Base-by-base conservation (phyloP, 139 green algal genomes). In the Chlorella sp. region DNA sequence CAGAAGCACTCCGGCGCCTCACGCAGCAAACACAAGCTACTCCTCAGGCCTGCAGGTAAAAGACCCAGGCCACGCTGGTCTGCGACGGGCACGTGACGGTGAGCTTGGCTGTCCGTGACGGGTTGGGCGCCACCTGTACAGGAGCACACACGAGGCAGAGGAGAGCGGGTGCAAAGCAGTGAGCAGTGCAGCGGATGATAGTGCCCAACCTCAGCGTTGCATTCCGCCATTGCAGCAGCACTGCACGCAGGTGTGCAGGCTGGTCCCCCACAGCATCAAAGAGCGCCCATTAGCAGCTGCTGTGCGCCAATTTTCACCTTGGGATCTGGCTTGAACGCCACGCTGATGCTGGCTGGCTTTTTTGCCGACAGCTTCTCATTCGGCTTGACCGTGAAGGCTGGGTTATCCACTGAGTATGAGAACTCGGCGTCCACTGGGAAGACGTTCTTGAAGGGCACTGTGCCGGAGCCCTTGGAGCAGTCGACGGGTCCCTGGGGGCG, bases 401-500 rank as follows among this genome's bases (percentile, higher is more conserved):
- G 84, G 74, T 96, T 96, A 75, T 96, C 89, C 23, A 91, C 78
- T 31, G 71, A 74, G 62, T 87, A 88, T 20, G 75, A 42, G 75
- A 92, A 94, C 67, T 91, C 86, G 0, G 79, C 80, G 22, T 92
- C 86, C 22, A 63, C 49, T 10, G 67, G 5, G 49, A 96, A 93
- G 5, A 93, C 82, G 71, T 96, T 96, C n/a, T 85, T 87, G 81
- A 91, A 91, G 4, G 84, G 80, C 62, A 93, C 71, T 5, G 60
- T 64, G 0, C 73, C 86, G 31, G 70, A 71, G 49, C 84, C 82
- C 71, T 85, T 85, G 51, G 69, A 73, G 6, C 90, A 70, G 49
- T 90, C 80, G n/a, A 92, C 69, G 5, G 88, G 88, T 6, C 90
- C 90, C 14, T 91, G 87, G 23, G 90, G 89, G 76, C 89, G 91